Evolutionary conservation across 1,284 basidiomycete genomes (phyloP).

Genomic region (Pseudozyma flocculosa): DNA sequence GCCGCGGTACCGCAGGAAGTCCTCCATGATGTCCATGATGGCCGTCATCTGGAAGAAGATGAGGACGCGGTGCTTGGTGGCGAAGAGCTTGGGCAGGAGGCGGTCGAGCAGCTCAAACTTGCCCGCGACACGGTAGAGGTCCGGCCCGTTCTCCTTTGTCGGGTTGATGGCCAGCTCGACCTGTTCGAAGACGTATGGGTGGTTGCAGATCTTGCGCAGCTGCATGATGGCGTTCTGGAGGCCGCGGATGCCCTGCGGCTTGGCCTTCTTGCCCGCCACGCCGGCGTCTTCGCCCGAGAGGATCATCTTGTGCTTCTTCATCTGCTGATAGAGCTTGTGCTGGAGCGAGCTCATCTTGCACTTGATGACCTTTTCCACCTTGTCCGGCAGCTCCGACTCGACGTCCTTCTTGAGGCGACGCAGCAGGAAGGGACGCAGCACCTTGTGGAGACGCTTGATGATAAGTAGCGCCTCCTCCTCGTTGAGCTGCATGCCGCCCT

Average conservation of each 20-base stretch:
- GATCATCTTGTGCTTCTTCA: conserved; percentile 92
- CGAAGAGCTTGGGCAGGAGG: conserved; percentile 91
- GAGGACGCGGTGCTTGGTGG: conserved; percentile 87
- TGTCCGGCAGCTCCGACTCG: conserved; percentile 94
- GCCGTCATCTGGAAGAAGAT: conserved; percentile 99
- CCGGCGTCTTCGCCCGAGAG: conserved; percentile 60
- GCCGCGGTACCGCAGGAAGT: conserved; percentile 86
- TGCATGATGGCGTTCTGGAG: conserved; percentile 99
- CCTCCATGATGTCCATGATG: conserved; percentile 99
- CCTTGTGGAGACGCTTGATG: conserved; percentile 97
- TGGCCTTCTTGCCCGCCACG: conserved; percentile 42
- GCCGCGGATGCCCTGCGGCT: conserved; percentile 58
- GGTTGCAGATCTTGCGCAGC: conserved; percentile 95
- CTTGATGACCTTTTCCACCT: conserved; percentile 99
- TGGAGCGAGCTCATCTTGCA: conserved; percentile 95
- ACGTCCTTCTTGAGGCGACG: conserved; percentile 98
- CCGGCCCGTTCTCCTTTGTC: conserved; percentile 74
- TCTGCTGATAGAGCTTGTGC: conserved; percentile 91
- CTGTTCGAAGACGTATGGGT: conserved; percentile 78
- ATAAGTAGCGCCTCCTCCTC: conserved; percentile 99
- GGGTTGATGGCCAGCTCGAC: conserved; percentile 91
- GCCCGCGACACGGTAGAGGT: conserved; percentile 78
- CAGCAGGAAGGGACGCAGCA: conserved; percentile 93
- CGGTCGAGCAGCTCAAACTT: conserved; percentile 95
- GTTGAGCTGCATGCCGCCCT: conserved; percentile 93